Evolutionary conservation across 768 basidiomycete genomes (phyloP), one percentile per base, ranked within the genome.

Genomic region (Agaricus bisporus): DNA sequence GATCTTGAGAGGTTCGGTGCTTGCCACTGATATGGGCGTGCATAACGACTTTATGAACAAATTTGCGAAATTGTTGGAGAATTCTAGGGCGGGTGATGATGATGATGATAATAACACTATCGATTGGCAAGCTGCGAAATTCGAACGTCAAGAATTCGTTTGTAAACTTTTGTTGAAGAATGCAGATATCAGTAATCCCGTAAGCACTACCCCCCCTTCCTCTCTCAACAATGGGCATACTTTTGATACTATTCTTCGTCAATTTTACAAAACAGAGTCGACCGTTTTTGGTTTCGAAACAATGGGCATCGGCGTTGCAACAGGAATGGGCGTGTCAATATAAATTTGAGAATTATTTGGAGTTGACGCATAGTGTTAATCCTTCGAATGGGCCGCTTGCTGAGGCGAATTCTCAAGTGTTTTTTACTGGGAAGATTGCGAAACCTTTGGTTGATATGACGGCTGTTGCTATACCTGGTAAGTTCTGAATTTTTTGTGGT

Each of bases 171-270:
- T 99, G 48, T 84, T 99, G 66, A 98, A 99, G 69, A 97, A 95
- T 63, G 94, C 95, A 15, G 97, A 99, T 70, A 98, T 99, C 63
- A 94, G 91, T 66, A 99, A 99, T 67, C 95, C 97, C 14, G 94
- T 97, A 66, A 59, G 94, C 81, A 7, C n/a, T 45, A n/a, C n/a
- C n/a, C n/a, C n/a, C 49, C 41, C 12, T 55, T 25, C 8, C 51
- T 48, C 51, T 32, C 10, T 49, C 44, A 22, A 22, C 4, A 4
- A 48, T 22, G n/a, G n/a, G n/a, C n/a, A 7, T 53, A 41, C 32
- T 17, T 61, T 41, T 12, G 45, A 98, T 95, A n/a, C n/a, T n/a
- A n/a, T n/a, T n/a, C n/a, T n/a, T n/a, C n/a, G n/a, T n/a, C n/a
- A n/a, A n/a, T n/a, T n/a, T n/a, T n/a, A n/a, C n/a, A n/a, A n/a